Conservation (phyloP, 2,329 filamentous ascomycete species). For the Hymenoscyphus fraxineus region DNA sequence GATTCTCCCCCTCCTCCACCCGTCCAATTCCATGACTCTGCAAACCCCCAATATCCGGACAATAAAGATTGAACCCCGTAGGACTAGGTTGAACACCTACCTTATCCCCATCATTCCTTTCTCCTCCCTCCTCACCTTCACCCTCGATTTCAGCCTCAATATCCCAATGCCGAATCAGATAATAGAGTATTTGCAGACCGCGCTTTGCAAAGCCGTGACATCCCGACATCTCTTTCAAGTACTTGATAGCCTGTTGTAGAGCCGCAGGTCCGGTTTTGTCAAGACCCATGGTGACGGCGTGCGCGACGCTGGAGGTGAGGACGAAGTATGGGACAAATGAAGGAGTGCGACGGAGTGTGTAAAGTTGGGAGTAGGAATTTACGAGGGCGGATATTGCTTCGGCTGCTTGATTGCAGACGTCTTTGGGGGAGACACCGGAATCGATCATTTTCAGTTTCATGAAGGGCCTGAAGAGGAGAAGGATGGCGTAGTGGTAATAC, state of each 20-base stretch:
- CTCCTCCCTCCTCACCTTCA: neutral
- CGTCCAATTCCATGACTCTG: constrained; percentile 28
- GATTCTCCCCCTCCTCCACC: constrained; percentile 16
- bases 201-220: constrained; percentile 31
- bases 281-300: constrained; percentile 27
- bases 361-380: constrained; percentile 32
- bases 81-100: constrained; percentile 28
- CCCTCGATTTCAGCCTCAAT: constrained; percentile 47
- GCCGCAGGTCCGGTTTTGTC: constrained; percentile 35
- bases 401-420: constrained; percentile 34
- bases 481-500: constrained; percentile 67
- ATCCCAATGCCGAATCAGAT: constrained; percentile 56
- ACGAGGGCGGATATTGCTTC: constrained; percentile 36
- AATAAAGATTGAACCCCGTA: constrained; percentile 26
- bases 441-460: constrained; percentile 30
- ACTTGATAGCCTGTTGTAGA: constrained; percentile 52
- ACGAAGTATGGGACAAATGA: constrained; percentile 35
- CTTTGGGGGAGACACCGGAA: constrained; percentile 29
- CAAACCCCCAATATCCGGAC: constrained; percentile 20
- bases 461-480: constrained; percentile 70
- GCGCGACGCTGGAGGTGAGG: constrained; percentile 28
- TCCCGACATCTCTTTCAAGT: constrained; percentile 57
- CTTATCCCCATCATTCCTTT: constrained; percentile 32
- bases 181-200: constrained; percentile 46
- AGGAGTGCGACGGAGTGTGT: constrained; percentile 33